Base-by-base conservation (phyloP, 768 basidiomycete genomes). In the Dendrothele bispora region DNA sequence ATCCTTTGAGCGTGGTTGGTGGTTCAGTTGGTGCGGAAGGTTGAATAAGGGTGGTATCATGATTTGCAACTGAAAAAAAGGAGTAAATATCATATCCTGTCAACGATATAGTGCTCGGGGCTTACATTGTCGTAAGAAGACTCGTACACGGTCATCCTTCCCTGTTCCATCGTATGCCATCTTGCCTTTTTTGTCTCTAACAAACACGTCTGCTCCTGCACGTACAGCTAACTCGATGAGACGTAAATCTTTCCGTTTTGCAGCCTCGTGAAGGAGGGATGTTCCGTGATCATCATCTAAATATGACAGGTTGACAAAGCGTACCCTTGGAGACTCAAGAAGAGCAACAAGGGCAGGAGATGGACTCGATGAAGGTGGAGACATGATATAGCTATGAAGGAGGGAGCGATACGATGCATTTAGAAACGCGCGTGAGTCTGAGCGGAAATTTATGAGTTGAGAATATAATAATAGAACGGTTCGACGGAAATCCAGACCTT, bases 171-270 rank as follows among this genome's bases (percentile, higher is more conserved):
- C 92, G 59, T 74, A 80, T 6, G 70, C 85, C 70, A 72, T 78
- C 57, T 75, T 85, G 62, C 94, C 93, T 50, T 68, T 75, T 18
- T 83, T 73, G 64, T 95, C 87, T 4, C 92, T 75, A 2, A 88
- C 84, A 59, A 95, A 95, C 4, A 95, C 87, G 59, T 95, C 92
- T 0, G 91, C 92, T 0, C 93, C 93, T 7, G 87, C 86, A 20
- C 86, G 79, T 2, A 94, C 81, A 0, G 83, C 86, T n/a, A 92
- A 75, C 58, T 95, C 90, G 22, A 95, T 80, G 17, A 95, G 67
- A 4, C 83, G 74, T 18, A 95, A 68, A 59, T 97, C 91, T 50
- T 86, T 85, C 14, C 92, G 75, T 28, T 79, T 72, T 0, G 90
- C 89, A 1, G 93, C 91, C 63, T 95, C 94, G 54, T 98, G 95